Evolutionary conservation across 2,329 filamentous ascomycete species (phyloP).

Genomic region (Knufia fluminis): DNA sequence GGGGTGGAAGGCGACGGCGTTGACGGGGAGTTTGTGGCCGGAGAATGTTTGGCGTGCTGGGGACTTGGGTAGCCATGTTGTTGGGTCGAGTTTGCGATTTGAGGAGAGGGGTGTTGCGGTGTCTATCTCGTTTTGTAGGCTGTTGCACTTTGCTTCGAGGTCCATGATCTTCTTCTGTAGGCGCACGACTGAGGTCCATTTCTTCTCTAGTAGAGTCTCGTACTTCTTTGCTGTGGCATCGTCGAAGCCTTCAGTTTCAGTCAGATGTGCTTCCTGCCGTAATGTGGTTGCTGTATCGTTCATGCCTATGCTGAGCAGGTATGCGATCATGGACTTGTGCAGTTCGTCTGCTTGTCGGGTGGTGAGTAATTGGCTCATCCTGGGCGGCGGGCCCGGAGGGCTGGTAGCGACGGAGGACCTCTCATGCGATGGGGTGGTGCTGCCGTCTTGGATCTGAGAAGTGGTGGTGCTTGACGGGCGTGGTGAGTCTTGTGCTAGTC

Average conservation of each 20-base stretch:
- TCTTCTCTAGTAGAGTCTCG: slow-evolving; percentile 88
- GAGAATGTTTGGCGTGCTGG: slow-evolving; percentile 74
- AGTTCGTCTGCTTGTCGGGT: slow-evolving; percentile 78
- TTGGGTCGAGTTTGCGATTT: slow-evolving; percentile 70
- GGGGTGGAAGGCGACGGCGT: slow-evolving; percentile 84
- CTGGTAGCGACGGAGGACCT: slow-evolving; percentile 1
- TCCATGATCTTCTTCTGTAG: slow-evolving; percentile 99
- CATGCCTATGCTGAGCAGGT: slow-evolving; percentile 66
- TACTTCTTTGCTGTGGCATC: slow-evolving; percentile 83
- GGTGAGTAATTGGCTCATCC: slow-evolving; percentile 70
- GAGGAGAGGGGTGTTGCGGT: slow-evolving; percentile 71
- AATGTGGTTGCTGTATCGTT: slow-evolving; percentile 60
- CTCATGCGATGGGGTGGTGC: slow-evolving; percentile 12
- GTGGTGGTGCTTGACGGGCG: neutral
- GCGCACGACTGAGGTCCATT: slow-evolving; percentile 93
- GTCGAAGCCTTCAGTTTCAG: slow-evolving; percentile 56
- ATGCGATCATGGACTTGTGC: slow-evolving; percentile 92
- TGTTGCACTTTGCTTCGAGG: slow-evolving; percentile 64
- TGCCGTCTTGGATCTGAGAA: slow-evolving; percentile 4
- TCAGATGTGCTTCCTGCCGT: slow-evolving; percentile 66
- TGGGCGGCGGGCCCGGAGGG: slow-evolving; percentile 11
- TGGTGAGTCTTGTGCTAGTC: slow-evolving; percentile 5
- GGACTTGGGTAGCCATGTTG: slow-evolving; percentile 74
- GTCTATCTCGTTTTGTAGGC: slow-evolving; percentile 74
- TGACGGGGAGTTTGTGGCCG: slow-evolving; percentile 72